Conservation (phyloP, 2,329 filamentous ascomycete species). For the Penicillium sp. region DNA sequence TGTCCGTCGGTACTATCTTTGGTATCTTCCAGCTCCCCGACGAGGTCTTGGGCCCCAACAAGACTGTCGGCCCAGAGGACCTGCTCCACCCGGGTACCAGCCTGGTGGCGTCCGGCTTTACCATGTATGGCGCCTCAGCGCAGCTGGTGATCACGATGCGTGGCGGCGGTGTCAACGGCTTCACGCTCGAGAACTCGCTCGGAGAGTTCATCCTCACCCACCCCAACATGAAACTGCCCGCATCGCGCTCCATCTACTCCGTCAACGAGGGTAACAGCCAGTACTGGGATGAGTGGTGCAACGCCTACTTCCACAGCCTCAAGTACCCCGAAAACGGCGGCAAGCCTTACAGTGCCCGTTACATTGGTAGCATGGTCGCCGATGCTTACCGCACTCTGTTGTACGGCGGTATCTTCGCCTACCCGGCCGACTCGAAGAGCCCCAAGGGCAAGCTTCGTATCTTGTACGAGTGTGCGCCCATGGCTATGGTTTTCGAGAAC, state of each 20-base stretch:
- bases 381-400: conserved; percentile 94
- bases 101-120: conserved; percentile 93
- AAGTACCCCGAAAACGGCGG: conserved; percentile 69
- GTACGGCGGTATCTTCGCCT: conserved; percentile 96
- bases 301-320: conserved; percentile 82
- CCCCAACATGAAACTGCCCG: conserved; percentile 86
- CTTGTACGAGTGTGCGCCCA: conserved; percentile 95
- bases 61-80: conserved; percentile 65
- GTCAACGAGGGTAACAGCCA: conserved; percentile 98
- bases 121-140: conserved; percentile 97
- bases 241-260: conserved; percentile 82
- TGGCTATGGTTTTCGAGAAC: conserved; percentile 99
- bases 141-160: conserved; percentile 98
- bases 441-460: conserved; percentile 98
- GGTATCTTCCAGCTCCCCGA: conserved; percentile 87
- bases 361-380: conserved; percentile 97
- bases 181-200: conserved; percentile 93
- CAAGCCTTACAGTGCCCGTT: conserved; percentile 91
- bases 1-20: conserved; percentile 97
- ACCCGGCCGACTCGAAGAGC: conserved; percentile 96
- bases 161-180: conserved; percentile 87
- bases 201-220: conserved; percentile 99
- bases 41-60: conserved; percentile 48
- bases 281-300: conserved; percentile 89
- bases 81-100: conserved; percentile 86